Conservation (phyloP, 148 eudicot species). For the Camellia japonica region DNA sequence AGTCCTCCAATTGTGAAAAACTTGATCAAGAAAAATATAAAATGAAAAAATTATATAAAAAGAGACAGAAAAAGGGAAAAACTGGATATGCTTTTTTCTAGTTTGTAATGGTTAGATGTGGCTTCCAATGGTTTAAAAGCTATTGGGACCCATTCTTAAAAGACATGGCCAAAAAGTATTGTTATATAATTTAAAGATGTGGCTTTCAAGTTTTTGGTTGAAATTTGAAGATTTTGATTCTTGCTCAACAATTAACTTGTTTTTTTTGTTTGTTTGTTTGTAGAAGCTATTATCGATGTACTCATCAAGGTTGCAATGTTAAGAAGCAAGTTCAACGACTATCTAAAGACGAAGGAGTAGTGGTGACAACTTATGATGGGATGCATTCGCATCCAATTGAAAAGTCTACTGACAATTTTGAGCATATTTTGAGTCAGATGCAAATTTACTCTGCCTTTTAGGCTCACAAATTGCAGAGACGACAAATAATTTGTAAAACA, state of each 20-base stretch:
- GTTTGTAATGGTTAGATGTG: too few species aligned
- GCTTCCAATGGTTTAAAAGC: too few species aligned
- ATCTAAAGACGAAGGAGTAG: conserved; percentile 72
- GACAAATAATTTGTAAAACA: neutral
- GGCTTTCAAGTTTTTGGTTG: neutral
- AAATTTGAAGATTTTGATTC: neutral
- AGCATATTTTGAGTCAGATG: conserved; percentile 80
- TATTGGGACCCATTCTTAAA: neutral
- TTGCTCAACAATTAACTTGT: neutral
- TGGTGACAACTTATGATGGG: conserved; percentile 89
- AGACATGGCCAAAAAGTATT: neutral
- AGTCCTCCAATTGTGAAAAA: too few species aligned
- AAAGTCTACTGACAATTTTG: conserved; percentile 77
- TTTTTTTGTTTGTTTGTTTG: neutral
- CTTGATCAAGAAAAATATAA: too few species aligned
- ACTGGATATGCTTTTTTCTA: too few species aligned
- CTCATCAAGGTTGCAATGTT: conserved; percentile 79
- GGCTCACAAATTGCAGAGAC: neutral
- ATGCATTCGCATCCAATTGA: conserved; percentile 77
- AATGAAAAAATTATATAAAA: too few species aligned
- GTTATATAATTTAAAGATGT: neutral
- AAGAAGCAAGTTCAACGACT: conserved; percentile 88
- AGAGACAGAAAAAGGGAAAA: too few species aligned
- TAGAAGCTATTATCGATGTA: conserved; percentile 88
- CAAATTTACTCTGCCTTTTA: conserved; percentile 54